These are phyloP conservation scores for Uromyces viciae-fabae DNA, from an alignment of 1,284 basidiomycete species.

Conservation along the genomic window DNA sequence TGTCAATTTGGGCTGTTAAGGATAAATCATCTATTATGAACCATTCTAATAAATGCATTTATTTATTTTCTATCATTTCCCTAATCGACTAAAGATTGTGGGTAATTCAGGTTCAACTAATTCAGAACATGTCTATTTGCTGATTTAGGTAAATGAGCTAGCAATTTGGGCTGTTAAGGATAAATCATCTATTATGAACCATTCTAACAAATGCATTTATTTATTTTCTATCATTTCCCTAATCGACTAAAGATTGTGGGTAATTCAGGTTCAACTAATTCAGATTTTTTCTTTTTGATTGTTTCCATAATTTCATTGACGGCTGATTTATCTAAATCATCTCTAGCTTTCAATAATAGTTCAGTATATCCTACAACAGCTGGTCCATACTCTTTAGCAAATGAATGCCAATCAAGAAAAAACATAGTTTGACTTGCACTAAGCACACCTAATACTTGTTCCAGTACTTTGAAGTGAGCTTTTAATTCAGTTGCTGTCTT, in stretches of 20 bases:
- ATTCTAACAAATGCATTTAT: no score
- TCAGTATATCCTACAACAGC: slow-evolving; percentile 82
- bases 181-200: no score
- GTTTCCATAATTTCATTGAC: slow-evolving; percentile 93
- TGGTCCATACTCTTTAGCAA: slow-evolving; percentile 92
- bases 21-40: no score
- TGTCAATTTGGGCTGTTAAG: no score
- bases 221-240: slow-evolving; percentile 45
- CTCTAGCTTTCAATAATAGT: slow-evolving; percentile 77
- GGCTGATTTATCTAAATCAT: slow-evolving; percentile 80
- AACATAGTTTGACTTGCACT: slow-evolving; percentile 87
- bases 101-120: slow-evolving; percentile 48
- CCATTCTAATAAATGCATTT: no score
- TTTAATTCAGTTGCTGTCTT: slow-evolving; percentile 78
- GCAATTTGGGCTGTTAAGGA: no score
- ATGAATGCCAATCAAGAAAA: slow-evolving; percentile 83
- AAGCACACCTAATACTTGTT: slow-evolving; percentile 76
- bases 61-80: slow-evolving; percentile 45
- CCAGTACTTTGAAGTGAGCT: slow-evolving; percentile 76
- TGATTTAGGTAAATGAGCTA: no score
- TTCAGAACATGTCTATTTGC: slow-evolving; percentile 67
- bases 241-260: slow-evolving; percentile 49
- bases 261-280: slow-evolving; percentile 47
- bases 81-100: slow-evolving; percentile 48
- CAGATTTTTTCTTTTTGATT: slow-evolving; percentile 69